A percentile compares a stretch with the other conserved stretches of the same genome.
These are phyloP conservation scores for Ceratorhiza oryzae-sativae DNA, from an alignment of 1,284 basidiomycete genomes.

Conservation along the genomic window DNA sequence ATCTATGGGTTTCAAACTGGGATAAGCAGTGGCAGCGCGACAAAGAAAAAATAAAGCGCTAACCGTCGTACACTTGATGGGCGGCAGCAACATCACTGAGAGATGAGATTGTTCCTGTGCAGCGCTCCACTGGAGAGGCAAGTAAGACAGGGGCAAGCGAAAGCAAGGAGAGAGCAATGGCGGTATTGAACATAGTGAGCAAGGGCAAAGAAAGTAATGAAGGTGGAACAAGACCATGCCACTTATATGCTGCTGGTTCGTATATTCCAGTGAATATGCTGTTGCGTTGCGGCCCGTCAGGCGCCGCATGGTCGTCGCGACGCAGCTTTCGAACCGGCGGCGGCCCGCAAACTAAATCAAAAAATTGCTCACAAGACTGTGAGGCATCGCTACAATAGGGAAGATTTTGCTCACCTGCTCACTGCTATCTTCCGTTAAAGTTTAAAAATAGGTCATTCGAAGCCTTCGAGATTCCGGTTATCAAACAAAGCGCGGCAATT, in stretches of 20 bases:
- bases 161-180: slow-evolving; percentile 12
- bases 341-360: slow-evolving; percentile 9
- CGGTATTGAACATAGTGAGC: not conserved
- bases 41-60: not conserved
- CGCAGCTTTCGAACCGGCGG: not conserved
- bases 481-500: slow-evolving; percentile 4
- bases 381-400: not conserved
- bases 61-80: slow-evolving; percentile 34
- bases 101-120: slow-evolving; percentile 41
- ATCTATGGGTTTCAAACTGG: slow-evolving; percentile 7
- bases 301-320: not conserved
- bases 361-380: not conserved
- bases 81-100: slow-evolving; percentile 39
- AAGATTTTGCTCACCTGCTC: slow-evolving; percentile 10
- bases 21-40: too few relatives aligned
- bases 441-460: slow-evolving; percentile 16
- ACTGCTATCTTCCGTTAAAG: not conserved
- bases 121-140: slow-evolving; percentile 36
- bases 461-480: slow-evolving; percentile 10
- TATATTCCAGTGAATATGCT: not conserved
- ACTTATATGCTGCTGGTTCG: not conserved
- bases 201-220: not conserved
- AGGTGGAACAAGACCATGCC: too few relatives aligned
- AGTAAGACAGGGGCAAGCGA: slow-evolving; percentile 9
- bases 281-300: slow-evolving; percentile 1